A percentile compares a stretch with the other conserved stretches of the same genome.
These are phyloP conservation scores for Vigna hirtella DNA, from an alignment of 306 rosid species.

Conservation along the genomic window DNA sequence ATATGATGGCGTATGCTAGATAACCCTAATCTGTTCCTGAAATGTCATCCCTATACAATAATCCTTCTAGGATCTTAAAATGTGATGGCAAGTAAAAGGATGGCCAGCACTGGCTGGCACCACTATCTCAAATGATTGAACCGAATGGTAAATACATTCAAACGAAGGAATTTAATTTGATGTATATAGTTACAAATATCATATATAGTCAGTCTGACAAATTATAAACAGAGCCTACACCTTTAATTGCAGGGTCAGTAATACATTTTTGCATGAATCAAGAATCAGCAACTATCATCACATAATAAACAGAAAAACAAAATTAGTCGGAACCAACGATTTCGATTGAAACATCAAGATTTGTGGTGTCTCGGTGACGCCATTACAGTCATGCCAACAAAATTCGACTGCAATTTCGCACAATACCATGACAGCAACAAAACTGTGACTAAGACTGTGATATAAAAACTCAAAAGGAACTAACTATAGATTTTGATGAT, in stretches of 20 bases:
- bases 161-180: conserved; percentile 23
- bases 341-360: not conserved
- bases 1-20: not conserved
- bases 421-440: not conserved
- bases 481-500: conserved; percentile 45
- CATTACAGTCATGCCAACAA: not conserved
- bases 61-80: conserved; percentile 17
- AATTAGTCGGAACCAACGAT: not conserved
- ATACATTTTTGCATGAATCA: conserved; percentile 32
- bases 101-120: not conserved
- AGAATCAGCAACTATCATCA: conserved; percentile 8
- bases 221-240: conserved; percentile 18
- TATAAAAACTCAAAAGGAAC: conserved; percentile 7
- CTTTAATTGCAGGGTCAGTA: conserved; percentile 7
- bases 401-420: not conserved
- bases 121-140: conserved; percentile 1
- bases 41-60: not conserved
- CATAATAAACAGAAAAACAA: not conserved
- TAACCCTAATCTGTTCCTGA: not conserved
- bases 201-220: not conserved
- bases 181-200: not conserved
- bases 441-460: not conserved
- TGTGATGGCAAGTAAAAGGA: conserved; percentile 13
- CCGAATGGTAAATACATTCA: not conserved
- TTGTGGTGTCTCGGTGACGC: not conserved